Evolutionary conservation across 148 eudicot genomes (phyloP).

Genomic region (Agrostemma githago): DNA sequence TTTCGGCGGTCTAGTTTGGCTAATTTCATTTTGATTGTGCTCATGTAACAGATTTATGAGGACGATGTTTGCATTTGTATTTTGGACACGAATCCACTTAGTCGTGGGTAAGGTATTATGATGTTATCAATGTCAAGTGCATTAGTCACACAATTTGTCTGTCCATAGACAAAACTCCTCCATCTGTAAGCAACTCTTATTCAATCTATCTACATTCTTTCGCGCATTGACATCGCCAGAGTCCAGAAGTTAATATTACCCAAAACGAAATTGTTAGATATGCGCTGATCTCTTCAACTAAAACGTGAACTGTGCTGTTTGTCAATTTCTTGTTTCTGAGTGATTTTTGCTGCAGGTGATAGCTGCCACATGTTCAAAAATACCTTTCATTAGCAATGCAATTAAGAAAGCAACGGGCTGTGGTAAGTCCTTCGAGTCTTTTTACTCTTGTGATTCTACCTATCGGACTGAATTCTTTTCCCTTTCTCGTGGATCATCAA

Average conservation of each 20-base stretch:
- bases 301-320: neutral
- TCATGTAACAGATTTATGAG: constrained; percentile 62
- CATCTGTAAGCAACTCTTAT: constrained; percentile 55
- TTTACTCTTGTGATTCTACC: neutral
- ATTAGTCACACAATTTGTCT: neutral
- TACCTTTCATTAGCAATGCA: constrained; percentile 84
- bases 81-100: constrained; percentile 81
- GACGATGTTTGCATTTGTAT: constrained; percentile 90
- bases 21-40: neutral
- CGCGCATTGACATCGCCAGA: too few species aligned
- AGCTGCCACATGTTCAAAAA: constrained; percentile 90
- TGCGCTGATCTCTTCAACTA: neutral
- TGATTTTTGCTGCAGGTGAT: constrained; percentile 47
- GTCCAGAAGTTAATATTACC: neutral
- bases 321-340: constrained; percentile 8
- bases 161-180: constrained; percentile 69
- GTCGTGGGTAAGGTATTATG: constrained; percentile 96
- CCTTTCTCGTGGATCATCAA: neutral
- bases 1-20: too few species aligned
- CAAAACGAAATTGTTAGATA: neutral
- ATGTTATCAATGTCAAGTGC: constrained; percentile 29
- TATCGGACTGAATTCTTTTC: neutral
- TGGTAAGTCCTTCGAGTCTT: constrained; percentile 44
- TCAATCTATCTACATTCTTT: too few species aligned
- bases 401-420: constrained; percentile 83